Percentiles rank a stretch among this genome's conserved stretches.
These are phyloP conservation scores for Pseudozyma tsukubaensis DNA, from an alignment of 1,284 basidiomycete species.

Conservation along the genomic window DNA sequence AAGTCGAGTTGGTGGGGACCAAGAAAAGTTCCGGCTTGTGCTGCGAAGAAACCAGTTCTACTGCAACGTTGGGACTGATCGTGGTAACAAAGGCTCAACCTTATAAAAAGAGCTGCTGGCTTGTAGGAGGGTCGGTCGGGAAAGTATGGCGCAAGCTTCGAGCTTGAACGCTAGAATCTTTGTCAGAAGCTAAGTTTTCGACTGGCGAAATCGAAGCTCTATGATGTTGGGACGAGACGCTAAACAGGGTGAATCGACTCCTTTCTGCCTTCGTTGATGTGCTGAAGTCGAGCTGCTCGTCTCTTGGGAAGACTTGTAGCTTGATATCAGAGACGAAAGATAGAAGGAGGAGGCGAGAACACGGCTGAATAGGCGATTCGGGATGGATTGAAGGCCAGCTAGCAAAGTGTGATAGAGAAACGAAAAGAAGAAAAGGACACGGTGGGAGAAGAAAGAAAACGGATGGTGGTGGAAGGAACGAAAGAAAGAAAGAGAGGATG, in stretches of 20 bases:
- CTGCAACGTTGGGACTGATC: background rate
- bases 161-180: background rate
- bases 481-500: background rate
- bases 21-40: background rate
- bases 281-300: too few species aligned
- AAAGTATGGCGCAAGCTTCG: too few species aligned
- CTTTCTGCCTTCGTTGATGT: too few species aligned
- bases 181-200: background rate
- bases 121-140: background rate
- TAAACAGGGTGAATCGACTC: too few species aligned
- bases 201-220: conserved; percentile 10
- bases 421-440: conserved; percentile 8
- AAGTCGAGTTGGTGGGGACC: background rate
- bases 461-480: conserved; percentile 36
- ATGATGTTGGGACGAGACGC: too few species aligned
- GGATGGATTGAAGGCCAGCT: conserved; percentile 18
- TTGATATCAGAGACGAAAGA: background rate
- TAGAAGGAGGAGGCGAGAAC: too few species aligned
- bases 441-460: conserved; percentile 5
- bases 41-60: conserved; percentile 27
- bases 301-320: background rate
- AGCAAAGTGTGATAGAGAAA: conserved; percentile 7
- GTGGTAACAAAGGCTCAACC: too few species aligned
- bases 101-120: conserved; percentile 7
- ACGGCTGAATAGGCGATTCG: background rate